A percentile compares a stretch with the other conserved stretches of the same genome.
Conservation (phyloP, 495 filamentous ascomycete species). For the Podospora tetraspora region DNA sequence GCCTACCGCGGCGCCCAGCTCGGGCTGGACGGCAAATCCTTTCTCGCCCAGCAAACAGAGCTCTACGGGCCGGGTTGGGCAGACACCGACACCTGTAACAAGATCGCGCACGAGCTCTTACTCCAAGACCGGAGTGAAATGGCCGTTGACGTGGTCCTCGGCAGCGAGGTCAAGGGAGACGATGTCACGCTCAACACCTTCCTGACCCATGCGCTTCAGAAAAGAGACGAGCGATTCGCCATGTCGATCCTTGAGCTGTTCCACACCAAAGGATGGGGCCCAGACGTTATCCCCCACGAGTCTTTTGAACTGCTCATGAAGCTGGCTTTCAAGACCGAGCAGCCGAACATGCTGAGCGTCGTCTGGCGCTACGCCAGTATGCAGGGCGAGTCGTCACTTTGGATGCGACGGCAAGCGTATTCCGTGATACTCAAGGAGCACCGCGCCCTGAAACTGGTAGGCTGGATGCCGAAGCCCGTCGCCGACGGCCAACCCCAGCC, state of each 20-base stretch:
- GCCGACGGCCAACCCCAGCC: background rate
- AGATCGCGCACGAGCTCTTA: conserved; percentile 27
- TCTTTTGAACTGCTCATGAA: conserved; percentile 26
- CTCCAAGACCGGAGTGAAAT: conserved; percentile 25
- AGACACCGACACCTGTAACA: conserved; percentile 26
- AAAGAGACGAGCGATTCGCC: conserved; percentile 15
- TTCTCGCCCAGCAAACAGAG: conserved; percentile 28
- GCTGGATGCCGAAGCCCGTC: background rate
- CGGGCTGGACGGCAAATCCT: conserved; percentile 17
- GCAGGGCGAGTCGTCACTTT: conserved; percentile 12
- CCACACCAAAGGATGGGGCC: conserved; percentile 12
- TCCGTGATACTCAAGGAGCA: background rate
- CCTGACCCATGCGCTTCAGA: conserved; percentile 25
- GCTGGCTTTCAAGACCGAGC: conserved; percentile 23
- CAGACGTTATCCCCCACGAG: conserved; percentile 9
- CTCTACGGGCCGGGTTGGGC: conserved; percentile 39
- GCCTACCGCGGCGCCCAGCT: conserved; percentile 27
- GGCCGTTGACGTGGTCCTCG: conserved; percentile 26
- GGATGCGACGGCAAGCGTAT: conserved; percentile 17
- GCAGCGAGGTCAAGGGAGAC: conserved; percentile 13
- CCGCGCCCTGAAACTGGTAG: background rate
- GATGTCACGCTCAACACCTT: conserved; percentile 33
- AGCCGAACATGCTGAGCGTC: conserved; percentile 33
- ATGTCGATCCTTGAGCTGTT: conserved; percentile 21
- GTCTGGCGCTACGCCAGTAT: conserved; percentile 35